Conservation (phyloP, 805 yeast species). For the Hanseniaspora clermontiae region DNA sequence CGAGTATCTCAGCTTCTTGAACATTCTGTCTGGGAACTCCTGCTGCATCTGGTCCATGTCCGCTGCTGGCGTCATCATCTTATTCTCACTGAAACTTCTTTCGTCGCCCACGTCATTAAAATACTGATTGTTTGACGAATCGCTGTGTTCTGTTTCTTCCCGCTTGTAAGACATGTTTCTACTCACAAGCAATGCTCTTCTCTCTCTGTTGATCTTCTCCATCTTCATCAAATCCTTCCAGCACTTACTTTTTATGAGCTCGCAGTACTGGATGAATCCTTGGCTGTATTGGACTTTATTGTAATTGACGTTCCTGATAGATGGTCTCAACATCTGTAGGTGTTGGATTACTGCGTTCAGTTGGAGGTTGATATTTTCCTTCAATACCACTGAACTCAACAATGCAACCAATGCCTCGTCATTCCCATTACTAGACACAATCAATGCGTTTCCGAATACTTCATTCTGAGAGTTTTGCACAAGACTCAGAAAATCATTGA, state of each 20-base stretch:
- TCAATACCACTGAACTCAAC: conserved; percentile 21
- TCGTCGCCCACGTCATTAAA: not conserved
- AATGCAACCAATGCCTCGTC: conserved; percentile 22
- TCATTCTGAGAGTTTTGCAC: conserved; percentile 17
- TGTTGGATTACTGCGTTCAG: conserved; percentile 24
- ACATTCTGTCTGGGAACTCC: not conserved
- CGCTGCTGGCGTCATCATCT: conserved; percentile 5
- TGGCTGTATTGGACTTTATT: conserved; percentile 8
- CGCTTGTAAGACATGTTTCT: conserved; percentile 7
- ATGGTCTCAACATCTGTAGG: conserved; percentile 22
- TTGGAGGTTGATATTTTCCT: conserved; percentile 19
- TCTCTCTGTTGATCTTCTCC: conserved; percentile 2
- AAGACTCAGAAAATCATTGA: conserved; percentile 24
- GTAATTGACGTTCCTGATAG: conserved; percentile 17
- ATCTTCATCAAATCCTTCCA: conserved; percentile 8
- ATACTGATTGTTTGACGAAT: not conserved
- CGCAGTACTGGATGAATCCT: conserved; percentile 13
- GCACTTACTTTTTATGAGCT: conserved; percentile 9
- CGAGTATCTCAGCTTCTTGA: conserved; percentile 4
- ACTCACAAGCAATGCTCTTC: not conserved
- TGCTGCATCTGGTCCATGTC: conserved; percentile 1
- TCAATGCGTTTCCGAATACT: conserved; percentile 18
- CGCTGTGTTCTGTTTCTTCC: not conserved
- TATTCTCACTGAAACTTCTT: not conserved
- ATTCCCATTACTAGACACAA: conserved; percentile 20